Conservation (phyloP, 306 rosid species). For the Cicer chorassanicum region DNA sequence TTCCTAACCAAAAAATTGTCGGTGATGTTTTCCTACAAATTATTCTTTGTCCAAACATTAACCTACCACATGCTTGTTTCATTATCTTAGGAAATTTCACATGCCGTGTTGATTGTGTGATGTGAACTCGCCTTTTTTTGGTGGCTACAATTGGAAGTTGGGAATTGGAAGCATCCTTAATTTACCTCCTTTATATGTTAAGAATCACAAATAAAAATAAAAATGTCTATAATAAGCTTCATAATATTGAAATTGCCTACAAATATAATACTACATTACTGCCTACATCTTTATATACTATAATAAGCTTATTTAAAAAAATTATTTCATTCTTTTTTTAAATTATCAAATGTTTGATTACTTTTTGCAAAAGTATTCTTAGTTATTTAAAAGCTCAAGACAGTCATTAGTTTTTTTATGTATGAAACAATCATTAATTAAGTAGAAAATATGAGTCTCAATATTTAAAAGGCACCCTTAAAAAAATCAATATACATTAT, state of each 20-base stretch:
- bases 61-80: conserved; percentile 21
- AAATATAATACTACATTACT: not conserved
- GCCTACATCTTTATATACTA: not conserved
- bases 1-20: not conserved
- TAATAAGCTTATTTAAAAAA: too few species aligned
- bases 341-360: too few species aligned
- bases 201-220: not conserved
- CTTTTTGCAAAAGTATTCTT: not conserved
- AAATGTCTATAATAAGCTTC: not conserved
- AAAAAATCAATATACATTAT: too few species aligned
- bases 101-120: not conserved
- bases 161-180: not conserved
- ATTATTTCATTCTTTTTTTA: not conserved
- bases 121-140: not conserved
- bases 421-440: too few species aligned
- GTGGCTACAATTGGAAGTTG: not conserved
- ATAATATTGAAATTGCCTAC: not conserved
- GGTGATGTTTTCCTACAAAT: not conserved
- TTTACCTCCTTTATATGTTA: not conserved
- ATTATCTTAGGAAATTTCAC: conserved; percentile 10
- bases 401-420: too few species aligned
- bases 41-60: conserved; percentile 20
- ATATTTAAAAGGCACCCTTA: too few species aligned
- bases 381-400: too few species aligned
- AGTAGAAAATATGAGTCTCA: too few species aligned